Evolutionary conservation across 2,329 filamentous ascomycete species (phyloP), one percentile per base, ranked within the genome.

Genomic region (Pseudocercospora fijiensis): DNA sequence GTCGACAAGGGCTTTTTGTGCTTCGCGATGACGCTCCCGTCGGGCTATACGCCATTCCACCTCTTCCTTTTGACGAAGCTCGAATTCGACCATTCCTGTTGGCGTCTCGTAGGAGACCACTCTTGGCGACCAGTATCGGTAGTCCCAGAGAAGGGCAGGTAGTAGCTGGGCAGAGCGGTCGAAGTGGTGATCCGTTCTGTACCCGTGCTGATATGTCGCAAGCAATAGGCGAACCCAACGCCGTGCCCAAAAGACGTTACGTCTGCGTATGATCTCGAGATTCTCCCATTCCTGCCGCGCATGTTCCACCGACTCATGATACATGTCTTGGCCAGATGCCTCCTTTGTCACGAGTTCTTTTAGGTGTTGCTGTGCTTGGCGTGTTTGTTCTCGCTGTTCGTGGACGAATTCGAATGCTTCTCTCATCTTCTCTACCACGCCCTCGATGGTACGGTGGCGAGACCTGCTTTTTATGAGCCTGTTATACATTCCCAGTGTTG

Each of bases 401-500:
- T 18, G 51, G 63, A 69, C 33, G 4, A 72, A 43, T 5, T 52
- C 24, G 4, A 56, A 45, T 3, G 67, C 74, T 59, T 71, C 67
- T 4, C 58, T 37, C 70, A 76, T 74, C 28, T 62, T 66, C 5
- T 65, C 56, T 9, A 70, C 53, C 45, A 76, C 68, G 3, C 65
- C 43, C 26, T 27, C 49, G 1, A 57, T 62, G 49, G 43, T 60
- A 10, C 66, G 47, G 16, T 67, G 68, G 1, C 45, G 22, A 28
- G 60, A 64, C 16, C 73, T 62, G 49, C 67, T 73, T 55, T 70
- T 71, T 51, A 78, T 72, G 8, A 77, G 64, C 10, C 62, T 60
- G 69, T 81, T 76, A 73, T 84, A 84, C 75, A 89, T 84, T 13
- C 82, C 76, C 64, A 90, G 81, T 0, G 79, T 84, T 0, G 88